Evolutionary conservation across 441 rosid species (phyloP).

Genomic region (Adansonia rubrostipa): DNA sequence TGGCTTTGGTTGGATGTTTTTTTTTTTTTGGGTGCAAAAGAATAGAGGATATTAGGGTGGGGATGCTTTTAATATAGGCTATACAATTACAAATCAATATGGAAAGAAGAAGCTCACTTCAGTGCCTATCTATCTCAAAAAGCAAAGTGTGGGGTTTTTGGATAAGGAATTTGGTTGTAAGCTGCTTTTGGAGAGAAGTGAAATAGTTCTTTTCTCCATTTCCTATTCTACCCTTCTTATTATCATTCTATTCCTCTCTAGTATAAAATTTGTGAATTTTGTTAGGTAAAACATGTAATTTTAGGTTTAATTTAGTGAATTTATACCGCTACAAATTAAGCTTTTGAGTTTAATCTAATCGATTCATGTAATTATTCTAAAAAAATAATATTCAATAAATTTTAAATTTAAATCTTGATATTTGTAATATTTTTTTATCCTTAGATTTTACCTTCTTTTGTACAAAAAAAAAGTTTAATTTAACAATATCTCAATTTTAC

Average conservation of each 20-base stretch:
- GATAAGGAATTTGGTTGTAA: slow-evolving; percentile 42
- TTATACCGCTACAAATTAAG: too few species aligned
- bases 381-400: too few species aligned
- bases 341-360: too few species aligned
- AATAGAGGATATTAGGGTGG: slow-evolving; percentile 26
- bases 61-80: slow-evolving; percentile 23
- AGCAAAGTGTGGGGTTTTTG: slow-evolving; percentile 28
- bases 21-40: slow-evolving; percentile 35
- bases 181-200: slow-evolving; percentile 28
- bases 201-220: background rate
- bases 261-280: too few species aligned
- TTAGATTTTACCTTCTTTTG: too few species aligned
- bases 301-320: too few species aligned
- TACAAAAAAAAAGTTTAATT: background rate
- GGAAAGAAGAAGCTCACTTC: background rate
- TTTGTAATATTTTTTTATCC: too few species aligned
- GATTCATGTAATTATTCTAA: too few species aligned
- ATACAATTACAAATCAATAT: background rate
- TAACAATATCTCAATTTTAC: slow-evolving; percentile 26
- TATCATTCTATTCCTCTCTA: background rate
- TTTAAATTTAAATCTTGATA: too few species aligned
- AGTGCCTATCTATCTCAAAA: slow-evolving; percentile 21
- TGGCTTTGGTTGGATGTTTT: slow-evolving; percentile 32
- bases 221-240: slow-evolving; percentile 22
- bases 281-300: too few species aligned